Evolutionary conservation across 768 basidiomycete species (phyloP), one percentile per base, ranked within the genome.

Genomic region (Podaxis mareebaensis): DNA sequence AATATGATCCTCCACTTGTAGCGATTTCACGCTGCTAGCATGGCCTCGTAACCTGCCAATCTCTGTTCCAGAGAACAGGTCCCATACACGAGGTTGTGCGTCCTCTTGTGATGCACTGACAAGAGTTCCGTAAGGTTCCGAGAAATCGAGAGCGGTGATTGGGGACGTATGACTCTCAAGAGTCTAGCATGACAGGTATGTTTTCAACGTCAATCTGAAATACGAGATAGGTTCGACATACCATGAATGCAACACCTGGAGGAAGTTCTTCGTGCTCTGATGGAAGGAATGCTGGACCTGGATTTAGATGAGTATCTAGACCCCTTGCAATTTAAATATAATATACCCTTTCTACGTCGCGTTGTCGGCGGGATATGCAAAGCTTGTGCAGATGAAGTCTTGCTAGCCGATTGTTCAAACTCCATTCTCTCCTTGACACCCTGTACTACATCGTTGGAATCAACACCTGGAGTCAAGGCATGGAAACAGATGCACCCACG

Each of bases 261-360:
- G 97, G 97, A 33, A 99, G 81, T 58, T 97, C 95, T 68, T 95
- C 94, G 68, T 99, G 97, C 73, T 99, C 97, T 17, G 95, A 97
- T 3, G 97, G 97, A 53, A 99, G 74, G 80, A 99, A 99, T 17
- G 93, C 93, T 0, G 96, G 96, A 2, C 96, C 96, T 90, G 64
- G 46, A 26, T 58, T 44, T 48, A 13, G 17, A 33, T 51, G 42
- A 58, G 55, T 22, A 58, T 49, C 53, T 28, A 36, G 28, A 48
- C 42, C 6, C 53, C 64, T 24, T 49, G 51, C 44, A 61, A 64
- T 11, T n/a, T 4, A 48, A 39, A n/a, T 4, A 38, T 61, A 24
- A 56, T 57, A 57, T 65, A 87, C 87, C 88, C 83, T 88, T 91
- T 58, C 89, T 81, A 69, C 91, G 76, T 51, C 91, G 83, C 30